These are phyloP conservation scores for Nissolia schottii DNA, from an alignment of 306 rosid genomes.

Conservation along the genomic window DNA sequence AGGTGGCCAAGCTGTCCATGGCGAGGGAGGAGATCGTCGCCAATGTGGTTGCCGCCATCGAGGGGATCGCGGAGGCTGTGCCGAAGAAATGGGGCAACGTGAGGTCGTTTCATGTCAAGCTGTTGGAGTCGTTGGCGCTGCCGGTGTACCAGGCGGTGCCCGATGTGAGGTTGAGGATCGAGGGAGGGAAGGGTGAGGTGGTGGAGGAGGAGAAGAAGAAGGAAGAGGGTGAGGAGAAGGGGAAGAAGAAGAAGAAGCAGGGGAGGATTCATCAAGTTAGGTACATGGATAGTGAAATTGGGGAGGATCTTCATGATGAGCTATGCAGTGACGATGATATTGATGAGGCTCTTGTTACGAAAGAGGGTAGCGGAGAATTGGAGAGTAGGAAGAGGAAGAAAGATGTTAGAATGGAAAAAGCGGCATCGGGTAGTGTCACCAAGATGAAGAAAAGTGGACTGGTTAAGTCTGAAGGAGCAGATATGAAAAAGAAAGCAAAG, in stretches of 20 bases:
- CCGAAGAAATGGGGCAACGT: slow-evolving; percentile 70
- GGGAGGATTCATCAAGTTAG: slow-evolving; percentile 71
- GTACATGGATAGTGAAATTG: slow-evolving; percentile 56
- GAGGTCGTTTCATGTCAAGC: slow-evolving; percentile 74
- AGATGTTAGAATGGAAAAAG: slow-evolving; percentile 17
- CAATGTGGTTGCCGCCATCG: slow-evolving; percentile 51
- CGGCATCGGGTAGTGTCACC: slow-evolving; percentile 22
- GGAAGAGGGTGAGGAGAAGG: background rate
- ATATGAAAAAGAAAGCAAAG: slow-evolving; percentile 24
- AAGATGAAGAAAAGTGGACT: slow-evolving; percentile 35
- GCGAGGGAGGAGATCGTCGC: slow-evolving; percentile 44
- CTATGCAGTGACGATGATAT: slow-evolving; percentile 10
- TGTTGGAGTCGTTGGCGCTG: slow-evolving; percentile 60
- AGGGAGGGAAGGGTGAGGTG: slow-evolving; percentile 27
- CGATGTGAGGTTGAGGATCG: slow-evolving; percentile 53
- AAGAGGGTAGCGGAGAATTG: slow-evolving; percentile 6
- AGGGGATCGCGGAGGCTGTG: slow-evolving; percentile 55
- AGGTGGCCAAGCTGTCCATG: slow-evolving; percentile 57
- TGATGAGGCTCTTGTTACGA: background rate
- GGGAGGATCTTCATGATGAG: slow-evolving; percentile 28
- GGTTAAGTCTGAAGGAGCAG: background rate
- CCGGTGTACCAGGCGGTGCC: slow-evolving; percentile 67
- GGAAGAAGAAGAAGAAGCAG: slow-evolving; percentile 47
- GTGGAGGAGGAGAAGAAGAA: background rate
- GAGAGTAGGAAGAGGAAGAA: slow-evolving; percentile 45